Conservation (phyloP, 108 stramenopile genomes). For the Cyclotella atomus region DNA sequence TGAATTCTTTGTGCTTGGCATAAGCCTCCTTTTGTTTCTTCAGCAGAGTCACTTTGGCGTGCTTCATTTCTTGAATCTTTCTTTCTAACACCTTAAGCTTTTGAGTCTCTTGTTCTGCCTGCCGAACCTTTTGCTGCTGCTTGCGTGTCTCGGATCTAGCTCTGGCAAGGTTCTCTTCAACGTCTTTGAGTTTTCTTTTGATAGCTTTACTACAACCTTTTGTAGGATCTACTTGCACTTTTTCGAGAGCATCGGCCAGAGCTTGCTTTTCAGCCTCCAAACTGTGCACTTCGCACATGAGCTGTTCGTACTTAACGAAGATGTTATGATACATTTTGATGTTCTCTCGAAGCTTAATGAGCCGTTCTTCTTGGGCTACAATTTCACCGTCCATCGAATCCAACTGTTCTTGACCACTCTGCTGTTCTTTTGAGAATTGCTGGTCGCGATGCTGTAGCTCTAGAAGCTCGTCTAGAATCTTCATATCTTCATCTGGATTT, state of each 20-base stretch:
- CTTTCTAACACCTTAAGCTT: conserved; percentile 66
- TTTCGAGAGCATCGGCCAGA: conserved; percentile 68
- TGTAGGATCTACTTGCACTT: conserved; percentile 63
- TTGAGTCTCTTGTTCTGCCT: conserved; percentile 74
- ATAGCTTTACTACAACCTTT: conserved; percentile 70
- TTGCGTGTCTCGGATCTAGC: conserved; percentile 69
- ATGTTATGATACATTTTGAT: conserved; percentile 71
- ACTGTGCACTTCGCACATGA: conserved; percentile 72
- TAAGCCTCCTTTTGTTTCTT: conserved; percentile 80
- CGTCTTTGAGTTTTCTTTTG: conserved; percentile 70
- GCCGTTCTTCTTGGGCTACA: conserved; percentile 66
- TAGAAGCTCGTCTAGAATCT: conserved; percentile 22
- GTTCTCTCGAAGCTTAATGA: conserved; percentile 71
- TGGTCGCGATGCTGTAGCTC: conserved; percentile 68
- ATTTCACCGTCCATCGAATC: conserved; percentile 71
- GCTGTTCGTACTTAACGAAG: conserved; percentile 74
- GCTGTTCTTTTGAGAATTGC: conserved; percentile 61
- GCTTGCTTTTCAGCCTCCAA: conserved; percentile 73
- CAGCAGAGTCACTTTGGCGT: conserved; percentile 59
- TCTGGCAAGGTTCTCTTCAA: conserved; percentile 64
- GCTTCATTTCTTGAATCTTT: conserved; percentile 76
- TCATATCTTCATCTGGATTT: conserved; percentile 70
- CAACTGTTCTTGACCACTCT: conserved; percentile 63
- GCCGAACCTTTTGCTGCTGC: conserved; percentile 70
- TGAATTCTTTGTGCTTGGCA: conserved; percentile 59